A percentile compares a stretch with the other conserved stretches of the same genome.
Conservation (phyloP, 2,329 filamentous ascomycete species). For the Trichoderma citrinoviride region DNA sequence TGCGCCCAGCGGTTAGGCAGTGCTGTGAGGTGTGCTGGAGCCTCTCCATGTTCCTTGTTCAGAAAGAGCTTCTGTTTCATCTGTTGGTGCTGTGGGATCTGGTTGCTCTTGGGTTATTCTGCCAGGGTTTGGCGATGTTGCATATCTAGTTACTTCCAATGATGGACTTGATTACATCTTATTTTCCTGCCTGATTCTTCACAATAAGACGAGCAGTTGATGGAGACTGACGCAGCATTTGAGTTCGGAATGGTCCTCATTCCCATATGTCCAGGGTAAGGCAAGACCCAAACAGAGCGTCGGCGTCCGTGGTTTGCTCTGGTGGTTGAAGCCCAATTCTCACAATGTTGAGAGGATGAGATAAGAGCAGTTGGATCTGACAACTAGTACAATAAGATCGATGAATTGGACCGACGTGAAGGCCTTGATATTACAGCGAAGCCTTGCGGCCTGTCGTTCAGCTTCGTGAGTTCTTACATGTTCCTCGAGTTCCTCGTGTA, state of each 20-base stretch:
- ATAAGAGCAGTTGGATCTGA: too few relatives aligned
- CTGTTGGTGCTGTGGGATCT: neutral
- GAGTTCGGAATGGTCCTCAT: neutral
- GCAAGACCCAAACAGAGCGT: too few relatives aligned
- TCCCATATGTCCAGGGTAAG: too few relatives aligned
- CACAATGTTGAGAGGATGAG: too few relatives aligned
- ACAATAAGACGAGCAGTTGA: neutral
- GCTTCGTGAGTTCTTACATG: too few relatives aligned
- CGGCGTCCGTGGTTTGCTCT: too few relatives aligned
- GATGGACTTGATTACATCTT: neutral
- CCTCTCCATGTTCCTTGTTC: neutral
- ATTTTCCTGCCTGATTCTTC: too few relatives aligned
- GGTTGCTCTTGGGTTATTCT: neutral
- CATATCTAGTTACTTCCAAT: slow-evolving; percentile 1
- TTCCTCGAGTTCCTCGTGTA: neutral
- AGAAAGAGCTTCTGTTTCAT: neutral
- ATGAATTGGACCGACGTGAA: too few relatives aligned
- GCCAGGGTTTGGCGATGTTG: neutral
- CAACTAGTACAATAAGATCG: too few relatives aligned
- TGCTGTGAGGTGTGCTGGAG: neutral
- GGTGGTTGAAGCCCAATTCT: too few relatives aligned
- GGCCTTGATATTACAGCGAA: too few relatives aligned
- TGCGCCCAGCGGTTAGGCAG: slow-evolving; percentile 11
- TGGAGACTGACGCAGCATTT: neutral
- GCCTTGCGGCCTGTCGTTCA: too few relatives aligned